Evolutionary conservation across 345 rosid species (phyloP), one percentile per base, ranked within the genome.

Genomic region (Populus euphratica): DNA sequence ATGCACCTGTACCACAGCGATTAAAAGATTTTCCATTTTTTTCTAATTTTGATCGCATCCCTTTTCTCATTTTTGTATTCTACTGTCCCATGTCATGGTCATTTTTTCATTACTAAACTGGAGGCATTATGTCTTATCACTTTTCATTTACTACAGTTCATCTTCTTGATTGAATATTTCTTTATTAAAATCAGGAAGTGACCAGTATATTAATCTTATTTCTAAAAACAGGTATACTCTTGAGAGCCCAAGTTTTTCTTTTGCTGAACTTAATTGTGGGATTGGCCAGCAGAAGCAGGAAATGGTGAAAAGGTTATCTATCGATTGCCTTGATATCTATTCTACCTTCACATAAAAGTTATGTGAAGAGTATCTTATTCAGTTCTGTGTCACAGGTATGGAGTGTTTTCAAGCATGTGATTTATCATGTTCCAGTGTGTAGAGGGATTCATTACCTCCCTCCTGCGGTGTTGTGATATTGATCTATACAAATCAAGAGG

Each of bases 401-500:
- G 89, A 87, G 88, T 72, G 89, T 87, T 82, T 87, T 92, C 93
- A 89, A 84, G 86, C 76, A 49, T 61, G 31, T 79, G 76, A 77
- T 81, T 66, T 88, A 95, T 86, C 96, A 93, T 95, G 99, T 81
- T 89, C 89, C 96, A 83, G 97, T 93, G 94, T 87, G 49, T 96
- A 85, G 93, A 88, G 82, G 91, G 96, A 69, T 25, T 93, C 76
- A 85, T 85, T 86, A 76, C 91, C 80, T 89, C 91, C 85, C 63
- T 96, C 27, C 77, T 92, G 78, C 87, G 79, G 81, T 96, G 96
- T 78, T 96, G 92, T 78, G 98, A 91, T 87, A 86, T 92, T 79
- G 98, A 92, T 83, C 76, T 91, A 73, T 89, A 88, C 80, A 90
- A 88, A 69, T 71, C 97, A 56, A 88, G 92, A 77, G 97, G 99